Evolutionary conservation across 345 rosid genomes (phyloP), one percentile per base, ranked within the genome.

Genomic region (Hibiscus tridactylites): DNA sequence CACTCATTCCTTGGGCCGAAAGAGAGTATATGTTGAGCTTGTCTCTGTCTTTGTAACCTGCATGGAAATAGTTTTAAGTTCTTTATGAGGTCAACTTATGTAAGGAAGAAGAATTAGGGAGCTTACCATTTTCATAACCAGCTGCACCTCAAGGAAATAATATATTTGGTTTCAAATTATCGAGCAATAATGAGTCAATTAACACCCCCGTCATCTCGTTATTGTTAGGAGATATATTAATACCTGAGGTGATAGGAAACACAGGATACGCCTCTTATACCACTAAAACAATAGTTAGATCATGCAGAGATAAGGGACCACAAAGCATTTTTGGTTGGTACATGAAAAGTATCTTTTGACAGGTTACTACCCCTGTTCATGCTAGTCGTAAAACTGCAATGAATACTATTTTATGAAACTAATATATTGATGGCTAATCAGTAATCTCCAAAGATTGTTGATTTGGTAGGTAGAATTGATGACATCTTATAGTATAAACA

Each of bases 31-130:
- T 19, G 88, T 82, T 46, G 91, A 86, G 79, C 91, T 84, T 58
- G 88, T 80, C 78, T 87, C 92, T 0, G 89, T 81, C 86, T 90
- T 90, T 2, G 87, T 83, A 35, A 83, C 87, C 95, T 90, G 86
- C 79, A 80, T 28, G 24, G 52, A 60, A 57, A 58, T 16, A 7
- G 50, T 37, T 53, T 66, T 37, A 65, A 42, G 12, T 42, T 64
- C 16, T 19, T 39, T 17, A 64, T 63, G 49, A 63, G 47, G 47
- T 9, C 50, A 44, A 37, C 29, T 37, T 63, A 17, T 39, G 68
- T 2, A 9, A 64, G 33, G 16, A 19, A 39, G 42, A n/a, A 35
- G 31, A 63, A 28, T 44, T 59, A 11, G 65, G 17, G 12, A 65
- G 9, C 68, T 58, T 13, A 70, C 65, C 33, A 74, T 15, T 67